phyloP scores from a whole-genome alignment of 768 basidiomycete genomes.

The Cantharellus anzutake region DNA sequence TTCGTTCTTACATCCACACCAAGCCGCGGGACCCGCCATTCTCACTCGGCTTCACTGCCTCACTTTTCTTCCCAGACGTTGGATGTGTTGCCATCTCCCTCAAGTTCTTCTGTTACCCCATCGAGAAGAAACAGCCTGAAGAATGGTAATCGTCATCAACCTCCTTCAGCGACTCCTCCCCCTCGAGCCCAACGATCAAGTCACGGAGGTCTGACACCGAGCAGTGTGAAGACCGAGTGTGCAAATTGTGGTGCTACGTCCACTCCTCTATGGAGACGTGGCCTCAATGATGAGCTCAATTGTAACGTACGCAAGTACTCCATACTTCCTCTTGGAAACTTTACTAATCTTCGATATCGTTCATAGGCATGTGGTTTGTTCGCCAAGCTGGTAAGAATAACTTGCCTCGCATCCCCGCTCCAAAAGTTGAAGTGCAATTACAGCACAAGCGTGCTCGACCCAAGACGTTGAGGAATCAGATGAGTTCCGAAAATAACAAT shows the following conservation, averaged over 20 bases:
- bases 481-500: constrained; percentile 36
- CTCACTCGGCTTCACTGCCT: neutral
- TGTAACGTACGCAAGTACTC: constrained; percentile 33
- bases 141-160: constrained; percentile 4
- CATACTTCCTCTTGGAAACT: neutral
- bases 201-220: constrained; percentile 26
- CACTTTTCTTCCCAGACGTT: neutral
- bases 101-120: neutral
- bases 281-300: constrained; percentile 74
- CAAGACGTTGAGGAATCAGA: constrained; percentile 62
- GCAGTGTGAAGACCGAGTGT: constrained; percentile 61
- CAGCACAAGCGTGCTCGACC: constrained; percentile 79
- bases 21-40: neutral
- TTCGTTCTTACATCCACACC: neutral
- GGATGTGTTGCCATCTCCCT: neutral
- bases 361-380: constrained; percentile 49
- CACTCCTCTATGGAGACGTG: constrained; percentile 73
- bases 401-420: no score
- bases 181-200: neutral
- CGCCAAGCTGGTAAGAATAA: constrained; percentile 48
- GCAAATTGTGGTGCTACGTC: constrained; percentile 80
- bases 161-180: constrained; percentile 5
- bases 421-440: neutral
- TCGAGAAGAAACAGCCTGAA: neutral
- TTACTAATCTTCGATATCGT: neutral